Percentiles rank a stretch among this genome's conserved stretches.
phyloP scores from a whole-genome alignment of 441 rosid species.

The Bruguiera hainesii region DNA sequence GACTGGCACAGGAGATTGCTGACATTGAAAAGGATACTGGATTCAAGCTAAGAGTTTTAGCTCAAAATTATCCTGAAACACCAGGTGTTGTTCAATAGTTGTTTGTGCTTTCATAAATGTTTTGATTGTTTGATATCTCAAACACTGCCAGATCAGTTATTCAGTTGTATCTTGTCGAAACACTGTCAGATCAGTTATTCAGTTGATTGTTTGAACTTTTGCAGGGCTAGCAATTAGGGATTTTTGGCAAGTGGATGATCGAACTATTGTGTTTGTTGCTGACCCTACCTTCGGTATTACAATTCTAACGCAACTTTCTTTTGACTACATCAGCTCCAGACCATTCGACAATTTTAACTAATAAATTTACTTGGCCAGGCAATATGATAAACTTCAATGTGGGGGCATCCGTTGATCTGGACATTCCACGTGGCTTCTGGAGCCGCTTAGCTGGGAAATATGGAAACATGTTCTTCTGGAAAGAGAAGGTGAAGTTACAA shows the following conservation, averaged over 20 bases:
- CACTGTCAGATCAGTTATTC: not conserved
- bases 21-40: slow-evolving; percentile 77
- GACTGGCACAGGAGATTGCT: slow-evolving; percentile 62
- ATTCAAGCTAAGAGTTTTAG: slow-evolving; percentile 72
- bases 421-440: slow-evolving; percentile 71
- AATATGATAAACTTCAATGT: slow-evolving; percentile 58
- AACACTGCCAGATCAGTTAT: not conserved
- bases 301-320: slow-evolving; percentile 8
- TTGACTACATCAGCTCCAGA: slow-evolving; percentile 10
- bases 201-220: slow-evolving; percentile 1
- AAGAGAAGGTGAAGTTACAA: slow-evolving; percentile 38
- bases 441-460: slow-evolving; percentile 85
- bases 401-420: slow-evolving; percentile 71
- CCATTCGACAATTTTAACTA: not conserved
- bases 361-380: slow-evolving; percentile 31
- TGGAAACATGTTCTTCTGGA: slow-evolving; percentile 84
- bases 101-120: not conserved
- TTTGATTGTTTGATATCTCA: not conserved
- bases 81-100: slow-evolving; percentile 46
- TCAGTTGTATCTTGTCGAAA: not conserved
- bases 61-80: slow-evolving; percentile 88
- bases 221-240: slow-evolving; percentile 81
- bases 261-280: slow-evolving; percentile 84
- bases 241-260: slow-evolving; percentile 85
- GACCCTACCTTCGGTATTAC: slow-evolving; percentile 85